A percentile compares a stretch with the other conserved stretches of the same genome.
Conservation (phyloP, 805 yeast genomes). For the Saccharomycopsis synnaedendra region DNA sequence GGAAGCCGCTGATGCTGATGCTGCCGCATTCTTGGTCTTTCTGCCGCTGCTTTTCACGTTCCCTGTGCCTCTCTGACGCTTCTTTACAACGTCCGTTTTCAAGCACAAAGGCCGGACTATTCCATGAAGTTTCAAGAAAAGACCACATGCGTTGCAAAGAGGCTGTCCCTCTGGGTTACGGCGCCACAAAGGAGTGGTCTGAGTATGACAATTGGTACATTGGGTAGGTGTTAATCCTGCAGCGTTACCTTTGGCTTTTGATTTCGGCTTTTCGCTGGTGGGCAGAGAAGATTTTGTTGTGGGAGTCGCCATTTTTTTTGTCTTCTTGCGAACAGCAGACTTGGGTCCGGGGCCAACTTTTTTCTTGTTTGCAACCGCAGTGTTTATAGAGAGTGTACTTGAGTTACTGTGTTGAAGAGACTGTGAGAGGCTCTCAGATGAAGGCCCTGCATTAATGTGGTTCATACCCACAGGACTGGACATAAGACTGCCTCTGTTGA, state of each 20-base stretch:
- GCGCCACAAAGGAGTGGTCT: conserved; percentile 92
- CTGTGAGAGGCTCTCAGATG: no score
- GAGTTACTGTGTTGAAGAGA: no score
- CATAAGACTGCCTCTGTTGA: neutral
- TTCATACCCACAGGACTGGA: neutral
- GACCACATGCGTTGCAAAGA: conserved; percentile 92
- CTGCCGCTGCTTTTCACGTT: neutral
- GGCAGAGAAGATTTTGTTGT: neutral
- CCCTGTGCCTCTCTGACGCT: conserved; percentile 56
- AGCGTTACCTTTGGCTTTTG: neutral
- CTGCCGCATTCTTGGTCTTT: neutral
- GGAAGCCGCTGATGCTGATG: neutral
- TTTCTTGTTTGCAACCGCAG: no score
- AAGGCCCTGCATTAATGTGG: neutral
- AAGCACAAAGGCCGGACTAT: conserved; percentile 84
- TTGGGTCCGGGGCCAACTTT: neutral
- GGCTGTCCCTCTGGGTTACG: conserved; percentile 89
- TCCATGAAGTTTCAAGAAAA: conserved; percentile 88
- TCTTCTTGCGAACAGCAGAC: neutral
- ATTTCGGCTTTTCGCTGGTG: neutral
- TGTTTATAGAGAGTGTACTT: no score
- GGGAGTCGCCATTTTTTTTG: neutral
- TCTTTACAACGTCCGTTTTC: conserved; percentile 86
- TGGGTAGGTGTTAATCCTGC: conserved; percentile 22
- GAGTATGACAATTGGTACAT: conserved; percentile 87